Evolutionary conservation across 208 protist genomes (phyloP).

Genomic region (Leishmania tarentolae): DNA sequence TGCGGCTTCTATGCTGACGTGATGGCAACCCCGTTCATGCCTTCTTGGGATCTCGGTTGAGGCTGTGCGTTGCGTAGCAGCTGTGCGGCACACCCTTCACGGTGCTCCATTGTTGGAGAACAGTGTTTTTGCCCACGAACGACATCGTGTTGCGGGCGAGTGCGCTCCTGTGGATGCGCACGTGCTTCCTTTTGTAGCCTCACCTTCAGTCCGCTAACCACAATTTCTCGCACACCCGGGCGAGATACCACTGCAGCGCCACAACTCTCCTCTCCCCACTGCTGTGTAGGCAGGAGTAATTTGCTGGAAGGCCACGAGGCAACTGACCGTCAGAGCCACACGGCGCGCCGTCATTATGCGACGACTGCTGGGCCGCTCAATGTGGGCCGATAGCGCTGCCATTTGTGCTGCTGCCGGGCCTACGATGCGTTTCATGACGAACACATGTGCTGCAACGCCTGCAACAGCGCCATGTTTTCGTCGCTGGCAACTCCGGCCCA

Average conservation of each 20-base stretch:
- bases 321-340: background rate
- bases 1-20: background rate
- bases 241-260: background rate
- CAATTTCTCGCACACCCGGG: background rate
- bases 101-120: background rate
- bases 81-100: background rate
- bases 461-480: constrained; percentile 6
- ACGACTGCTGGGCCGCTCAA: constrained; percentile 8
- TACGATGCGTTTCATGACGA: constrained; percentile 1
- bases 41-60: background rate
- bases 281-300: background rate
- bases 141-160: background rate
- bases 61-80: background rate
- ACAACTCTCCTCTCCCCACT: background rate
- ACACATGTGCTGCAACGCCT: background rate
- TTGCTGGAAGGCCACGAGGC: background rate
- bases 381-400: background rate
- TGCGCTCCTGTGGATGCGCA: background rate
- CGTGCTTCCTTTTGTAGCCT: background rate
- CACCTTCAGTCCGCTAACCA: background rate
- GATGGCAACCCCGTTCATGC: background rate
- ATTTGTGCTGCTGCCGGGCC: background rate
- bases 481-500: constrained; percentile 1
- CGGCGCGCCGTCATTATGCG: constrained; percentile 9
- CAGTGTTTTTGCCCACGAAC: background rate